Evolutionary conservation across 2,329 filamentous ascomycete genomes (phyloP).

Genomic region (Fusarium chuoi): DNA sequence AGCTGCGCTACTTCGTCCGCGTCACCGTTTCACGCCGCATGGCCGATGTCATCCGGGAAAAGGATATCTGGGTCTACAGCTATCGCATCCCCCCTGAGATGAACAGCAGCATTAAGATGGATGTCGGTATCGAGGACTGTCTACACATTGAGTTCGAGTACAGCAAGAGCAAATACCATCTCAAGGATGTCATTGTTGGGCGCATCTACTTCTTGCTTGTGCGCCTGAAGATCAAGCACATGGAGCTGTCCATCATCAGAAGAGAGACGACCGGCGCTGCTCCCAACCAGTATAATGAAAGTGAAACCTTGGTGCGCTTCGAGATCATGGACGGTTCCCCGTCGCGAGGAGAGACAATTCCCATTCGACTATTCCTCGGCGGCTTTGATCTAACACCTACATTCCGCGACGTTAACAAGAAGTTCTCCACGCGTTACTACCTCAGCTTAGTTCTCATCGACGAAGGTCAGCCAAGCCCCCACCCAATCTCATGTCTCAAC

Average conservation of each 20-base stretch:
- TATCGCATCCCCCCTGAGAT: conserved; percentile 98
- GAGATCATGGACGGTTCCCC: conserved; percentile 99
- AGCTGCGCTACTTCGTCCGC: conserved; percentile 96
- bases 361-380: conserved; percentile 94
- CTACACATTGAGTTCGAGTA: conserved; percentile 99
- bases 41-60: conserved; percentile 97
- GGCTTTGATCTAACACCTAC: conserved; percentile 98
- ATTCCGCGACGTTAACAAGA: conserved; percentile 99
- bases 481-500: neutral
- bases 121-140: conserved; percentile 99
- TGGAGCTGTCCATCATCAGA: conserved; percentile 98
- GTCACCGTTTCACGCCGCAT: conserved; percentile 97
- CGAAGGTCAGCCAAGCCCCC: conserved; percentile 70
- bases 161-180: conserved; percentile 98
- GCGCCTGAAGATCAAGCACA: conserved; percentile 98
- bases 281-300: conserved; percentile 99
- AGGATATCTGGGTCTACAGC: conserved; percentile 99
- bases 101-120: conserved; percentile 99
- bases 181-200: conserved; percentile 98
- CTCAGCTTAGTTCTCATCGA: conserved; percentile 95
- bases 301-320: conserved; percentile 95
- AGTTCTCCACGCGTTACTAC: conserved; percentile 98
- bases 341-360: conserved; percentile 92
- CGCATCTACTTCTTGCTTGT: conserved; percentile 98
- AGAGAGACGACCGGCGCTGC: conserved; percentile 95